Evolutionary conservation across 2,329 filamentous ascomycete species (phyloP).

Genomic region (Teratosphaeria pseudoeucalypti): DNA sequence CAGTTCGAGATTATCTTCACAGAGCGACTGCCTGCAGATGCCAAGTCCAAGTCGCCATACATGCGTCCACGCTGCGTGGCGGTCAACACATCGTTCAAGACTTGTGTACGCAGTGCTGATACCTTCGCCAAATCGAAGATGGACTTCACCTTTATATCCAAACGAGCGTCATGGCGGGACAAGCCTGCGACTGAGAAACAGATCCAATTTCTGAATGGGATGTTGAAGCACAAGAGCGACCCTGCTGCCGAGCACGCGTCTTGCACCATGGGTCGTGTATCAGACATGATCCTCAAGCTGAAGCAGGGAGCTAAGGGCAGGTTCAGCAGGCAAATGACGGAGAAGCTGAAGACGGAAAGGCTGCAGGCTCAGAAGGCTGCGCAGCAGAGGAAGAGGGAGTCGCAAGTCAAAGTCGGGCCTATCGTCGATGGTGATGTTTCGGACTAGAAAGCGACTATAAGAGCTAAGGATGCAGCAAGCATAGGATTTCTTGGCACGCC

Average conservation of each 20-base stretch:
- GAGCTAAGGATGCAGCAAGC: neutral
- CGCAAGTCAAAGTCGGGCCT: slow-evolving; percentile 6
- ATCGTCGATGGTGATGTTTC: neutral
- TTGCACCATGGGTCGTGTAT: slow-evolving; percentile 68
- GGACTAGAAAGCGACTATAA: neutral
- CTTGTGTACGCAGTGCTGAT: slow-evolving; percentile 76
- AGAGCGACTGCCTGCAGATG: slow-evolving; percentile 26
- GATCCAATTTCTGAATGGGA: slow-evolving; percentile 59
- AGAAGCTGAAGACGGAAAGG: slow-evolving; percentile 27
- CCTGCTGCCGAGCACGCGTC: slow-evolving; percentile 44
- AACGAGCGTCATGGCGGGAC: slow-evolving; percentile 59
- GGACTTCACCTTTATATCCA: slow-evolving; percentile 51
- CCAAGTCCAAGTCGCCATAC: slow-evolving; percentile 44
- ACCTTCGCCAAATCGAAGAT: slow-evolving; percentile 37
- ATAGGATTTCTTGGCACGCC: neutral
- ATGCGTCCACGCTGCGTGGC: slow-evolving; percentile 61
- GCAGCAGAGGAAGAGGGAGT: neutral
- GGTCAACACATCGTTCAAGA: slow-evolving; percentile 53
- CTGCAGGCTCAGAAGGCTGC: slow-evolving; percentile 33
- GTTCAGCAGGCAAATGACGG: slow-evolving; percentile 32
- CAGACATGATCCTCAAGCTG: slow-evolving; percentile 86
- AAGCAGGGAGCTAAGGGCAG: slow-evolving; percentile 67
- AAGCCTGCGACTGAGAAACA: slow-evolving; percentile 51
- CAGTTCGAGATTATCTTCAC: slow-evolving; percentile 33
- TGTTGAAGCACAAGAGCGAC: slow-evolving; percentile 18